These are phyloP conservation scores for Pueraria montana DNA, from an alignment of 306 rosid genomes.

Conservation along the genomic window DNA sequence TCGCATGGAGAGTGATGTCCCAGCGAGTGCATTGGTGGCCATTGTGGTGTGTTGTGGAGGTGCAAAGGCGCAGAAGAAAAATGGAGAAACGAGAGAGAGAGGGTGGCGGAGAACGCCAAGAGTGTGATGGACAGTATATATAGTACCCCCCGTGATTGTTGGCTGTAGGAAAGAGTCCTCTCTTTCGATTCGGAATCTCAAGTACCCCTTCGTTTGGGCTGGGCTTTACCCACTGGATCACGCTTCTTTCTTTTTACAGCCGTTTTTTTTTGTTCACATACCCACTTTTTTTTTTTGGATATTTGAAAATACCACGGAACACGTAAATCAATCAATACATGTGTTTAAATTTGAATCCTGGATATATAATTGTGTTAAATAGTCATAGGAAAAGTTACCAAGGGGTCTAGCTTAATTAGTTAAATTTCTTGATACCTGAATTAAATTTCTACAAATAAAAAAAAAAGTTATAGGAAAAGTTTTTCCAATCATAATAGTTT, in stretches of 20 bases:
- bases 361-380: too few relatives aligned
- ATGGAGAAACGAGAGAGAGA: constrained; percentile 28
- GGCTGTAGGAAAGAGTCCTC: neutral
- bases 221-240: neutral
- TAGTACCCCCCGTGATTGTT: constrained; percentile 8
- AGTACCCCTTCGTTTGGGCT: neutral
- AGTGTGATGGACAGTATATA: constrained; percentile 24
- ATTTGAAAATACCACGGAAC: too few relatives aligned
- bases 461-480: too few relatives aligned
- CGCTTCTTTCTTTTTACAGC: neutral
- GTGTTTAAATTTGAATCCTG: too few relatives aligned
- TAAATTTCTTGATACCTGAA: too few relatives aligned
- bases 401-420: too few relatives aligned
- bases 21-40: constrained; percentile 33
- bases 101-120: constrained; percentile 41
- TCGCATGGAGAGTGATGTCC: constrained; percentile 45
- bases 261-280: neutral
- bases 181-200: neutral
- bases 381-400: too few relatives aligned
- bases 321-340: too few relatives aligned
- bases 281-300: too few relatives aligned
- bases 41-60: constrained; percentile 43
- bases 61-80: constrained; percentile 35
- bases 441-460: too few relatives aligned
- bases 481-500: too few relatives aligned